These are phyloP conservation scores for Tuber calosporum DNA, from an alignment of 495 filamentous ascomycete genomes.

Conservation along the genomic window DNA sequence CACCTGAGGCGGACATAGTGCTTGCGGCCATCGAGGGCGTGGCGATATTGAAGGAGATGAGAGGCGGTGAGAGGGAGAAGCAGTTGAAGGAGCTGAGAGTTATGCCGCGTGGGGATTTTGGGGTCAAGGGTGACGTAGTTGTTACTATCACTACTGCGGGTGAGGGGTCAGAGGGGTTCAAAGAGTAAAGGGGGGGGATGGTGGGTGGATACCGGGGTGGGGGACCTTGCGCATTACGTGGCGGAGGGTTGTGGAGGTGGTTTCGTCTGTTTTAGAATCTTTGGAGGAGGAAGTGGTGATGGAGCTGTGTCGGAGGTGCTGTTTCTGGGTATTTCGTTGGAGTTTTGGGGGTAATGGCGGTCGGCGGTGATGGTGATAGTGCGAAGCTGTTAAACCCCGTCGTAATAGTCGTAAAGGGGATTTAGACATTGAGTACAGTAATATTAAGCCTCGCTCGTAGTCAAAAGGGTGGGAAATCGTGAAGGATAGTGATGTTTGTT, in stretches of 20 bases:
- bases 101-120: conserved; percentile 32
- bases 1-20: conserved; percentile 23
- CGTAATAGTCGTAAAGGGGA: not conserved
- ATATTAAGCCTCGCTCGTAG: not conserved
- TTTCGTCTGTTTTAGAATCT: not conserved
- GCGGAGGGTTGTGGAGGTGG: conserved; percentile 20
- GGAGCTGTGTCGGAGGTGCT: not conserved
- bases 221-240: conserved; percentile 35
- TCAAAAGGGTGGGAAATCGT: not conserved
- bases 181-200: not conserved
- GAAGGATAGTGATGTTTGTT: not conserved
- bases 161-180: not conserved
- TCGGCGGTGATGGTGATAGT: not conserved
- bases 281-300: not conserved
- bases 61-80: conserved; percentile 36
- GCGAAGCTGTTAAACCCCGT: not conserved
- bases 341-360: not conserved
- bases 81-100: conserved; percentile 42
- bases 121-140: conserved; percentile 9
- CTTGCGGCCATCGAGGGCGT: conserved; percentile 34
- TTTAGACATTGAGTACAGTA: not conserved
- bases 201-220: conserved; percentile 26
- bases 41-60: conserved; percentile 41
- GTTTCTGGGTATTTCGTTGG: not conserved
- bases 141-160: conserved; percentile 38